phyloP scores from a whole-genome alignment of 768 basidiomycete genomes.

The Trichaptum fuscoviolaceum region DNA sequence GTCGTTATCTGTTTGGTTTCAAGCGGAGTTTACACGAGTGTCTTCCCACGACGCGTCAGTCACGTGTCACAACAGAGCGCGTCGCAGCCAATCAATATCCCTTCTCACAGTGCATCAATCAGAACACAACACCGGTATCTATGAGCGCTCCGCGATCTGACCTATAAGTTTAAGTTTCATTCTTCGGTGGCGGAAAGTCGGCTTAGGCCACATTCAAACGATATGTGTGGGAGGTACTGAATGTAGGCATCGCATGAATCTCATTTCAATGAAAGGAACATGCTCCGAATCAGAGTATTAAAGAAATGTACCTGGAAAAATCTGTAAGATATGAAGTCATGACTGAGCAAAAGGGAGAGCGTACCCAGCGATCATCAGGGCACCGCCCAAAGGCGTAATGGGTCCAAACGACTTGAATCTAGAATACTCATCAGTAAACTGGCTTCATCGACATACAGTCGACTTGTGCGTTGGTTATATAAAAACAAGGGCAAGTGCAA shows the following conservation, averaged over 20 bases:
- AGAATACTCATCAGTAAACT: background rate
- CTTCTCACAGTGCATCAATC: background rate
- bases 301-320: background rate
- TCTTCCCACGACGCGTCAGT: slow-evolving; percentile 28
- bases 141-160: slow-evolving; percentile 1
- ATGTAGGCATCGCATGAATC: background rate
- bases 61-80: slow-evolving; percentile 29
- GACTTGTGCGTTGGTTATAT: background rate
- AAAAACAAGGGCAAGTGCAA: background rate
- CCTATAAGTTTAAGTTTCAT: background rate
- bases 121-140: background rate
- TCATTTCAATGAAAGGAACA: background rate
- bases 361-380: slow-evolving; percentile 65
- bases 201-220: background rate
- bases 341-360: slow-evolving; percentile 15
- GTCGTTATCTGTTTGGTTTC: slow-evolving; percentile 23
- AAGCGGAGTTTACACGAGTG: slow-evolving; percentile 41
- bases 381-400: slow-evolving; percentile 61
- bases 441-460: background rate
- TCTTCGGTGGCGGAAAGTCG: background rate
- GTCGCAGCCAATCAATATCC: slow-evolving; percentile 11
- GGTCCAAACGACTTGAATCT: slow-evolving; percentile 54
- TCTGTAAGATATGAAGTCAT: background rate
- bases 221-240: background rate
- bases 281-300: background rate